phyloP scores from a whole-genome alignment of 352 stramenopile species.

The Phytopythium kandeliae region DNA sequence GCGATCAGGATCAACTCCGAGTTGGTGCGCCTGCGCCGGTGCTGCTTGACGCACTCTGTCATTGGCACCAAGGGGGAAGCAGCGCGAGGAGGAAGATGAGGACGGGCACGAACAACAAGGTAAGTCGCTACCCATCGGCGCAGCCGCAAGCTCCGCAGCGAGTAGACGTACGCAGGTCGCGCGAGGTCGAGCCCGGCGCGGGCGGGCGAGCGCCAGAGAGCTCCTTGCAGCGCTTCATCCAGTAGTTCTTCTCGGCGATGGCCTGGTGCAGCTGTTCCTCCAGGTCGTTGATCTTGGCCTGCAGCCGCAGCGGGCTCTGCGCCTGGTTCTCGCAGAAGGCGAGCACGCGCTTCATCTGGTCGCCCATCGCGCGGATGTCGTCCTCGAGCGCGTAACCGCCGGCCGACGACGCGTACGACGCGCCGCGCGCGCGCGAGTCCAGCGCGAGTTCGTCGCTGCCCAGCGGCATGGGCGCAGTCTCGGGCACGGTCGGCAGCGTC shows the following conservation, averaged over 20 bases:
- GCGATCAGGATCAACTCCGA: slow-evolving; percentile 81
- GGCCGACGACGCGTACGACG: slow-evolving; percentile 42
- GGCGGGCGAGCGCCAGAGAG: slow-evolving; percentile 35
- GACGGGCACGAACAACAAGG: too few relatives aligned
- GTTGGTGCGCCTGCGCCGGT: slow-evolving; percentile 64
- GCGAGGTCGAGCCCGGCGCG: slow-evolving; percentile 13
- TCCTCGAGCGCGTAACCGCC: slow-evolving; percentile 58
- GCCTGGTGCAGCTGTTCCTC: slow-evolving; percentile 71
- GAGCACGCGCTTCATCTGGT: slow-evolving; percentile 79
- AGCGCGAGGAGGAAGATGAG: too few relatives aligned
- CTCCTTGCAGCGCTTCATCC: slow-evolving; percentile 83
- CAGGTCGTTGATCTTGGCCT: slow-evolving; percentile 75
- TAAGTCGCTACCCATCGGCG: too few relatives aligned
- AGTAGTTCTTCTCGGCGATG: slow-evolving; percentile 87
- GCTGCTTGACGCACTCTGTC: slow-evolving; percentile 44
- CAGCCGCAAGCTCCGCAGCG: too few relatives aligned
- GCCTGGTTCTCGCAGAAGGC: slow-evolving; percentile 70
- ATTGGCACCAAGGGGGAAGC: too few relatives aligned
- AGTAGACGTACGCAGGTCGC: slow-evolving; percentile 20
- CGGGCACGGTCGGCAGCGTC: slow-evolving; percentile 14
- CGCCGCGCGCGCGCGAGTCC: slow-evolving; percentile 15
- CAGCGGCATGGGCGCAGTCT: slow-evolving; percentile 17
- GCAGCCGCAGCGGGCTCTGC: slow-evolving; percentile 65
- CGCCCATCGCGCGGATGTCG: slow-evolving; percentile 69
- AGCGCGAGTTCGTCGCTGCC: slow-evolving; percentile 1